Evolutionary conservation across 2,329 filamentous ascomycete species (phyloP).

Genomic region (Penicillium polonicum): DNA sequence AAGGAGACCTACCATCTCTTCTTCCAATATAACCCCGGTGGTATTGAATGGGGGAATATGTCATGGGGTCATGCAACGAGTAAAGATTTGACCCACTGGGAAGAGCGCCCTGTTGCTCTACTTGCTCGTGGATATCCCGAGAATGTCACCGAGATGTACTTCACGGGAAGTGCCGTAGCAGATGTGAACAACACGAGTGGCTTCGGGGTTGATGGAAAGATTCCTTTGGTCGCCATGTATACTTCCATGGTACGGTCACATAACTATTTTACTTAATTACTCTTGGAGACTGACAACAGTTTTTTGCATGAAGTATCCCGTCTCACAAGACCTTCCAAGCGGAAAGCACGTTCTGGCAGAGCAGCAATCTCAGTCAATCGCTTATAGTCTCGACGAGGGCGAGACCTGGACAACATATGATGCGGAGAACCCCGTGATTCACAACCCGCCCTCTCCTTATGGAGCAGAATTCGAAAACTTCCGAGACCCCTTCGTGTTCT

Average conservation of each 20-base stretch:
- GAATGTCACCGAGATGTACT: conserved; percentile 48
- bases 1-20: conserved; percentile 23
- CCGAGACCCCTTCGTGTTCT: conserved; percentile 62
- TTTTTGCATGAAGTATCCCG: conserved; percentile 17
- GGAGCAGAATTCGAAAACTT: conserved; percentile 45
- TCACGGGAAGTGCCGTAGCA: conserved; percentile 57
- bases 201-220: conserved; percentile 61
- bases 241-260: conserved; percentile 39
- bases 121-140: conserved; percentile 43
- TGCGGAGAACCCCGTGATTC: conserved; percentile 58
- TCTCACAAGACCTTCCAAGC: conserved; percentile 22
- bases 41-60: conserved; percentile 22
- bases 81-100: conserved; percentile 55
- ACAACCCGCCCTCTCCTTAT: conserved; percentile 46
- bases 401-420: conserved; percentile 61
- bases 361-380: conserved; percentile 58
- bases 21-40: conserved; percentile 27
- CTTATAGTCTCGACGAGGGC: conserved; percentile 62
- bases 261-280: neutral
- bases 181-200: conserved; percentile 65
- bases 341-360: conserved; percentile 20
- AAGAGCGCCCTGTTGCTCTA: conserved; percentile 63
- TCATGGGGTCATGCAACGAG: conserved; percentile 30
- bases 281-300: neutral
- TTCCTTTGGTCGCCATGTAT: conserved; percentile 63